A percentile compares a stretch with the other conserved stretches of the same genome.
Evolutionary conservation across 2,329 filamentous ascomycete genomes (phyloP).

Genomic region (Calonectria ilicicola): DNA sequence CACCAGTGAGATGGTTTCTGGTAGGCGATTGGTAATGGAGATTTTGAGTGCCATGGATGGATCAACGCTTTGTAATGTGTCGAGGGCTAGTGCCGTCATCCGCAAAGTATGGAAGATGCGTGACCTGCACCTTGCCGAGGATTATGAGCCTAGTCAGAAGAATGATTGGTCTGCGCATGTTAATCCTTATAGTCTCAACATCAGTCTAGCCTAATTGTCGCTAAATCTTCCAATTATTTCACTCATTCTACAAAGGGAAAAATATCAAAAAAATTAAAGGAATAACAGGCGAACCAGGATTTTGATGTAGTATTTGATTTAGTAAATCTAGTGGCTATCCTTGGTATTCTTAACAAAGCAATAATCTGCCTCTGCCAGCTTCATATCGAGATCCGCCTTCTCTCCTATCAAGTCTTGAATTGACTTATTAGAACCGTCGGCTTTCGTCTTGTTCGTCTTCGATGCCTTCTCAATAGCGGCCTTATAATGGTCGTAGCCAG

Average conservation of each 20-base stretch:
- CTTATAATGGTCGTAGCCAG: too few relatives aligned
- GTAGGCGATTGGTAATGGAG: slow-evolving; percentile 33
- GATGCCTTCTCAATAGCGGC: too few relatives aligned
- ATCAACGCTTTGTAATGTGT: slow-evolving; percentile 56
- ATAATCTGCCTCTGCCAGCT: too few relatives aligned
- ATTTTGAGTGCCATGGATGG: slow-evolving; percentile 51
- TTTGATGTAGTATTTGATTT: too few relatives aligned
- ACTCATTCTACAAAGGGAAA: neutral
- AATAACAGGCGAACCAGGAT: too few relatives aligned
- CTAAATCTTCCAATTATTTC: neutral
- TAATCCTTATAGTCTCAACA: slow-evolving; percentile 42
- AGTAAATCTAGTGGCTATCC: too few relatives aligned
- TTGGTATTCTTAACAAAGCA: too few relatives aligned
- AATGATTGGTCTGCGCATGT: slow-evolving; percentile 45
- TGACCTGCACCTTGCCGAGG: slow-evolving; percentile 43
- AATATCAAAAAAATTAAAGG: too few relatives aligned
- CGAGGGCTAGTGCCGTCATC: slow-evolving; percentile 58
- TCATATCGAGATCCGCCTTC: too few relatives aligned
- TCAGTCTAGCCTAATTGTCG: slow-evolving; percentile 37
- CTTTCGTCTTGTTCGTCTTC: too few relatives aligned
- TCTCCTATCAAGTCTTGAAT: too few relatives aligned
- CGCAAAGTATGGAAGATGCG: slow-evolving; percentile 60
- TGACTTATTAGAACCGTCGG: too few relatives aligned
- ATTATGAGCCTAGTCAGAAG: neutral
- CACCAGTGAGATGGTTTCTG: neutral